These are phyloP conservation scores for Mercurialis annua DNA, from an alignment of 345 rosid species.

Conservation along the genomic window DNA sequence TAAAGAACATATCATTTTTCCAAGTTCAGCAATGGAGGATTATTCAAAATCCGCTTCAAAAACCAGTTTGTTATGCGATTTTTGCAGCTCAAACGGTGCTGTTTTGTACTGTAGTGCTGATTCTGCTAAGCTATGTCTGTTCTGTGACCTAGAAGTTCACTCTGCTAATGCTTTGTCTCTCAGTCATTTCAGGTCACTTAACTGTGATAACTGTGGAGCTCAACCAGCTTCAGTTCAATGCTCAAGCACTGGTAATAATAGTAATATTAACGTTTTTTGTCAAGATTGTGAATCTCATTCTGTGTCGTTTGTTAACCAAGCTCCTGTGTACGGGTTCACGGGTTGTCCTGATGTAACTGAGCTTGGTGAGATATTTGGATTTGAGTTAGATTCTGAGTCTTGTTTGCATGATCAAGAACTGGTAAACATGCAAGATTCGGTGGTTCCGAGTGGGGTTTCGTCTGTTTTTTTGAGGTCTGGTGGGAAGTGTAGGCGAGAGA, in stretches of 20 bases:
- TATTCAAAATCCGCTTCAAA: background rate
- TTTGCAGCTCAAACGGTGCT: slow-evolving; percentile 20
- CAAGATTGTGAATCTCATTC: slow-evolving; percentile 31
- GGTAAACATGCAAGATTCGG: slow-evolving; percentile 4
- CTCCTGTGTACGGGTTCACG: slow-evolving; percentile 34
- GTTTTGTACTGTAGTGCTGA: slow-evolving; percentile 26
- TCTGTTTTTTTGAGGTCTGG: slow-evolving; percentile 10
- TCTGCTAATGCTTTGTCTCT: slow-evolving; percentile 24
- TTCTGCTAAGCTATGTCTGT: slow-evolving; percentile 24
- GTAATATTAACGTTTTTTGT: slow-evolving; percentile 26
- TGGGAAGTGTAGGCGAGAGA: slow-evolving; percentile 13
- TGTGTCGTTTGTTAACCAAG: slow-evolving; percentile 10
- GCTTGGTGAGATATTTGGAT: slow-evolving; percentile 28
- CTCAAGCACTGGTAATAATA: background rate
- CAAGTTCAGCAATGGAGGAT: background rate
- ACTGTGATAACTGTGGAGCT: slow-evolving; percentile 21
- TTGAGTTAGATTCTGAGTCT: slow-evolving; percentile 16
- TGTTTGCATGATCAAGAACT: background rate
- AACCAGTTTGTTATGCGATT: slow-evolving; percentile 19
- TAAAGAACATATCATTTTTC: background rate
- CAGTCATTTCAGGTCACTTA: slow-evolving; percentile 20
- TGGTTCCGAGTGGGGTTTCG: slow-evolving; percentile 10
- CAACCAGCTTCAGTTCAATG: slow-evolving; percentile 29
- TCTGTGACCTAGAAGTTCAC: slow-evolving; percentile 24
- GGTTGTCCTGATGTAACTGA: slow-evolving; percentile 38